Evolutionary conservation across 257 asterid species (phyloP).

Genomic region (Solanum okadae): DNA sequence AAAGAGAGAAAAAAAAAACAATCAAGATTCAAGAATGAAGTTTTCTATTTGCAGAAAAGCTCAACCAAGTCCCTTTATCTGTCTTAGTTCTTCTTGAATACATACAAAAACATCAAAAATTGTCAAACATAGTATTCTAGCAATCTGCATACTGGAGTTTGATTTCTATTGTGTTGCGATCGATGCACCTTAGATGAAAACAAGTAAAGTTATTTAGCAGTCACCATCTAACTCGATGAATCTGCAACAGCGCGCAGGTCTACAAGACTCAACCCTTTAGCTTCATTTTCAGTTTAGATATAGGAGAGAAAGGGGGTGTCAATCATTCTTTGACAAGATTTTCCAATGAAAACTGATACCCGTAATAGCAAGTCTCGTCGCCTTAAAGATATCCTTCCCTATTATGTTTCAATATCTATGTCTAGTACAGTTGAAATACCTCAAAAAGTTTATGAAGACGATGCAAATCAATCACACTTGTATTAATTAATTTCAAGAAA

Average conservation of each 20-base stretch:
- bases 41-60: neutral
- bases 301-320: neutral
- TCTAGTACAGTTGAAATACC: constrained; percentile 3
- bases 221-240: neutral
- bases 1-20: neutral
- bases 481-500: constrained; percentile 3
- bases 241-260: neutral
- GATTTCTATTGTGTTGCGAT: neutral
- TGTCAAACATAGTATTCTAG: neutral
- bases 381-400: neutral
- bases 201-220: neutral
- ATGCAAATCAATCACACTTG: constrained; percentile 10
- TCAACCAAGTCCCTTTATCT: neutral
- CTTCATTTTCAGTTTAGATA: neutral
- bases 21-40: neutral
- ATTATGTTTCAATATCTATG: neutral
- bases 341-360: neutral
- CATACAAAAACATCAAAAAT: neutral
- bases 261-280: neutral
- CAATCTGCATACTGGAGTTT: neutral
- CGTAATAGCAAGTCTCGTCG: neutral
- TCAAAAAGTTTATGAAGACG: neutral
- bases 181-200: neutral
- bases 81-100: neutral
- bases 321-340: neutral